Evolutionary conservation across 2,329 filamentous ascomycete genomes (phyloP).

Genomic region (Cyphellophora attinorum): DNA sequence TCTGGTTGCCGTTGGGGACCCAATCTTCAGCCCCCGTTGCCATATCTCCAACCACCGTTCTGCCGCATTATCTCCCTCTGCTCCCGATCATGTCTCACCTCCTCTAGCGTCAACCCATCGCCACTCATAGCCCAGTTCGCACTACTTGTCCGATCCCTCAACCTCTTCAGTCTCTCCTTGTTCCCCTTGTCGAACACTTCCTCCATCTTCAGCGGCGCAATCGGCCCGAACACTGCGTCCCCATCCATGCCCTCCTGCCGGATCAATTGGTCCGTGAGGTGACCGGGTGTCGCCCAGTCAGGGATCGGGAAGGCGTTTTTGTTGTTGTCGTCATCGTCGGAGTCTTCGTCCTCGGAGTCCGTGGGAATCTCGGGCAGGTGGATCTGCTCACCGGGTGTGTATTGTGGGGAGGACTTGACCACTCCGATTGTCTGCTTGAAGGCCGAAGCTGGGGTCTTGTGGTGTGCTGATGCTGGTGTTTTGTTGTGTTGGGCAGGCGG

Average conservation of each 20-base stretch:
- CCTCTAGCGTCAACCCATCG: slow-evolving; percentile 78
- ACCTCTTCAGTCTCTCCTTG: slow-evolving; percentile 76
- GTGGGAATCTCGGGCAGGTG: slow-evolving; percentile 91
- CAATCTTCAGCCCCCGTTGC: too few relatives aligned
- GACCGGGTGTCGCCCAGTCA: slow-evolving; percentile 81
- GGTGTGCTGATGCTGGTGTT: slow-evolving; percentile 24
- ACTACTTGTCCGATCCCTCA: slow-evolving; percentile 82
- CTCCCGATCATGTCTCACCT: slow-evolving; percentile 70
- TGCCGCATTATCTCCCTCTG: slow-evolving; percentile 68
- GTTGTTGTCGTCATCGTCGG: slow-evolving; percentile 46
- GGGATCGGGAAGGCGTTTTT: slow-evolving; percentile 54
- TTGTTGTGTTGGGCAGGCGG: slow-evolving; percentile 22
- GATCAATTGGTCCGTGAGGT: slow-evolving; percentile 64
- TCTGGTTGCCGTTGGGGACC: too few relatives aligned
- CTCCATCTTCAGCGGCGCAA: slow-evolving; percentile 84
- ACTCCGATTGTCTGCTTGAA: slow-evolving; percentile 19
- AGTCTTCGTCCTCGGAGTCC: slow-evolving; percentile 81
- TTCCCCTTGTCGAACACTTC: slow-evolving; percentile 80
- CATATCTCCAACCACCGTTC: slow-evolving; percentile 79
- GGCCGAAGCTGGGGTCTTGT: slow-evolving; percentile 23
- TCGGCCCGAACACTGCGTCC: slow-evolving; percentile 76
- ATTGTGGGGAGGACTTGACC: slow-evolving; percentile 59
- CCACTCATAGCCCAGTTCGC: slow-evolving; percentile 77
- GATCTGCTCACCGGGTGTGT: slow-evolving; percentile 81
- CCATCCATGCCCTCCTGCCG: slow-evolving; percentile 79